A percentile compares a stretch with the other conserved stretches of the same genome.
phyloP scores from a whole-genome alignment of 2,329 filamentous ascomycete species.

The Colletotrichum sp. region DNA sequence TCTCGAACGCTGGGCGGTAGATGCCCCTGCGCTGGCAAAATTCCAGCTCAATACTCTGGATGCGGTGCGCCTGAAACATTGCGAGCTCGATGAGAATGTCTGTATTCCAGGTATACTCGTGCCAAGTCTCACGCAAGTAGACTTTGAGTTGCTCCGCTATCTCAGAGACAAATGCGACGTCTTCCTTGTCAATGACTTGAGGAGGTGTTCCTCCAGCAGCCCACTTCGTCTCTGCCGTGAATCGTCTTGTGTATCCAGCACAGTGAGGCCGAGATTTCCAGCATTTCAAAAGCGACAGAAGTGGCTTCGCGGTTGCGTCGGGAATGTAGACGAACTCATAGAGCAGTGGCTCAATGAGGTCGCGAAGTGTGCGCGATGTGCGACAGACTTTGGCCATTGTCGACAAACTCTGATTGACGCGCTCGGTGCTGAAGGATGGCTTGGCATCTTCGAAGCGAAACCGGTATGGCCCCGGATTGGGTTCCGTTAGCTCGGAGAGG shows the following conservation, averaged over 20 bases:
- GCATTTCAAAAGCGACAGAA: neutral
- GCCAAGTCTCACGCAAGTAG: neutral
- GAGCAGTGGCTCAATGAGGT: neutral
- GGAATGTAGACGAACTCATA: neutral
- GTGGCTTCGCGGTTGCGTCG: neutral
- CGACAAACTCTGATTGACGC: neutral
- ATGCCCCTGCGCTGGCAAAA: neutral
- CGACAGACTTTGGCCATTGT: constrained; percentile 1
- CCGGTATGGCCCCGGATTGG: neutral
- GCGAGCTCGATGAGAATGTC: constrained; percentile 4
- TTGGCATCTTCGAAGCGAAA: neutral
- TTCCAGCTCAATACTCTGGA: neutral
- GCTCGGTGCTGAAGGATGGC: neutral
- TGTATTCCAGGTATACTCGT: neutral
- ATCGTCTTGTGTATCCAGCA: neutral
- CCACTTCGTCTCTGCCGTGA: neutral
- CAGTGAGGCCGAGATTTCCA: constrained; percentile 1
- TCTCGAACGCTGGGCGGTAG: constrained; percentile 3
- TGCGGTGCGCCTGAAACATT: neutral
- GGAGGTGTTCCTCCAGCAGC: neutral
- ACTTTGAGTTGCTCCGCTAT: neutral
- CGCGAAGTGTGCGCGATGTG: neutral
- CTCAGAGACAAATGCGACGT: neutral
- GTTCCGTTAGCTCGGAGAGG: neutral
- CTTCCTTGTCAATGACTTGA: neutral